phyloP scores from a whole-genome alignment of 805 yeast genomes.

The Candida arabinofermentans region DNA sequence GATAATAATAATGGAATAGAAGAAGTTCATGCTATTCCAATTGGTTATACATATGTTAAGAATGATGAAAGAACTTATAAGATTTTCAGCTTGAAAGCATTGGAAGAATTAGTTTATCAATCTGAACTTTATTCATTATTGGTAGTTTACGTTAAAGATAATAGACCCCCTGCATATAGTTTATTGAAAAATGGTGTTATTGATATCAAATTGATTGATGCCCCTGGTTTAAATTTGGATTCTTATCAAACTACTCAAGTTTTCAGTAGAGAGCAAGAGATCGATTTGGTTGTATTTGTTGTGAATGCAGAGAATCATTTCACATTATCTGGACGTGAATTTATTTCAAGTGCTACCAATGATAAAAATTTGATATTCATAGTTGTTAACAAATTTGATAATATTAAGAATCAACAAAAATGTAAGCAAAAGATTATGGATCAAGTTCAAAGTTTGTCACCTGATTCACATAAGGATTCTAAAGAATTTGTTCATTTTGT shows the following conservation, averaged over 20 bases:
- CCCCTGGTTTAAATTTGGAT: constrained; percentile 94
- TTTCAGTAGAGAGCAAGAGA: constrained; percentile 94
- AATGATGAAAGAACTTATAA: constrained; percentile 65
- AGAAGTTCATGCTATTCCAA: constrained; percentile 88
- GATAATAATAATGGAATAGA: constrained; percentile 66
- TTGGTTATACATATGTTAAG: constrained; percentile 46
- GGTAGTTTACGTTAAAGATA: constrained; percentile 79
- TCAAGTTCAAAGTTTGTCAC: constrained; percentile 81
- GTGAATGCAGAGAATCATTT: constrained; percentile 95
- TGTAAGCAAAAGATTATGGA: constrained; percentile 75
- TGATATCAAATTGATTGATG: constrained; percentile 90
- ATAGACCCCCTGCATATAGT: constrained; percentile 61
- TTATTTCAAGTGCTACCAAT: constrained; percentile 82
- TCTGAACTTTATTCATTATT: constrained; percentile 69
- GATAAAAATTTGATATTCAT: constrained; percentile 91
- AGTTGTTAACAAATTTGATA: constrained; percentile 90
- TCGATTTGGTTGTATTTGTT: constrained; percentile 92
- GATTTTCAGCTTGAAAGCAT: constrained; percentile 45
- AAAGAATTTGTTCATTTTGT: constrained; percentile 93
- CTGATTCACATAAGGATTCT: constrained; percentile 86
- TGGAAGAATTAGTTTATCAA: constrained; percentile 69
- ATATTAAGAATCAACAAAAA: constrained; percentile 72
- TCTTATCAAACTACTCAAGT: constrained; percentile 92
- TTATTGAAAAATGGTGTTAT: constrained; percentile 84
- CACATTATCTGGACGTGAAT: constrained; percentile 91